Conservation (phyloP, 192 early-diverging fungal species). For the Polychytrium aggregatum region DNA sequence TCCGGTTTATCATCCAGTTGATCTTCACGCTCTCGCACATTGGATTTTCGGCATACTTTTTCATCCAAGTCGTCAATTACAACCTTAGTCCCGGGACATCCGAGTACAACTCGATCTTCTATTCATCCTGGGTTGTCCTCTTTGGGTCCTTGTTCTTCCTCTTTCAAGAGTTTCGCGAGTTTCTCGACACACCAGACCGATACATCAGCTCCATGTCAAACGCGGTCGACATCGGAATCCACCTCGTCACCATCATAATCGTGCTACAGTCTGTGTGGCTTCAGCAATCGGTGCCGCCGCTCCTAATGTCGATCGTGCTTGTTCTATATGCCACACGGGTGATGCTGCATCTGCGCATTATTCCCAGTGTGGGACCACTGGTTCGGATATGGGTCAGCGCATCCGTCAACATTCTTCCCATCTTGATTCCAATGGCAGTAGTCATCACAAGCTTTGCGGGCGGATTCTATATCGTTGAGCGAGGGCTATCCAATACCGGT, state of each 20-base stretch:
- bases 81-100: constrained; percentile 9
- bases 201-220: constrained; percentile 24
- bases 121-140: too few relatives aligned
- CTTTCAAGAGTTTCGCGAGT: constrained; percentile 24
- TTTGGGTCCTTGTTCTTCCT: constrained; percentile 19
- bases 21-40: constrained; percentile 10
- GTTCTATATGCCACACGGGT: constrained; percentile 19
- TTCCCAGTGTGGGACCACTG: constrained; percentile 29
- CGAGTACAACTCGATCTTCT: too few relatives aligned
- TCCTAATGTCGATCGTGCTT: constrained; percentile 23
- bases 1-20: constrained; percentile 23
- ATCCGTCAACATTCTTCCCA: constrained; percentile 25
- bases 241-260: constrained; percentile 14
- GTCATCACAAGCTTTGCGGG: constrained; percentile 23
- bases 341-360: constrained; percentile 23
- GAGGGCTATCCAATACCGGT: constrained; percentile 10
- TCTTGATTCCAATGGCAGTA: constrained; percentile 25
- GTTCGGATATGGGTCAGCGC: constrained; percentile 25
- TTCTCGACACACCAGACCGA: constrained; percentile 16
- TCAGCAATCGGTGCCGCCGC: constrained; percentile 13
- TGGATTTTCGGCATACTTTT: constrained; percentile 8
- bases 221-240: constrained; percentile 20
- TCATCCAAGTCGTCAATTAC: constrained; percentile 2
- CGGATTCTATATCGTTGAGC: constrained; percentile 25
- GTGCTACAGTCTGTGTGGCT: constrained; percentile 14